Conservation (phyloP, 2,329 filamentous ascomycete species). For the Cytospora paraplurivora region DNA sequence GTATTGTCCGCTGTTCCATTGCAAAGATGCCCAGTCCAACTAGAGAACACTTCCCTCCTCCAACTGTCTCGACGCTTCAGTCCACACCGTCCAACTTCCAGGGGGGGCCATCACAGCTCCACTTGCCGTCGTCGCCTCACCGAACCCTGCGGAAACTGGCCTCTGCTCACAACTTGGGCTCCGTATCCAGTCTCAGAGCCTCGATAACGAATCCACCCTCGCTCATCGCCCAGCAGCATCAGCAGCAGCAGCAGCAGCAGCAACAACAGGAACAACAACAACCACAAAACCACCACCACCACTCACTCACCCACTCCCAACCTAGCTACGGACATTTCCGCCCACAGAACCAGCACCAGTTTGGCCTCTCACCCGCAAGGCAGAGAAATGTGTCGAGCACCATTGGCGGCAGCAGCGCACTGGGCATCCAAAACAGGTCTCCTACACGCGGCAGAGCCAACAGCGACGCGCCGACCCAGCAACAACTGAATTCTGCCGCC, state of each 20-base stretch:
- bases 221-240: slow-evolving; percentile 65
- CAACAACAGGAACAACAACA: slow-evolving; percentile 51
- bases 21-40: slow-evolving; percentile 37
- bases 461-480: slow-evolving; percentile 61
- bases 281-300: slow-evolving; percentile 38
- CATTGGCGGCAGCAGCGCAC: slow-evolving; percentile 22
- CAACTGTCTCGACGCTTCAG: slow-evolving; percentile 20
- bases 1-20: slow-evolving; percentile 9
- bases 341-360: slow-evolving; percentile 33
- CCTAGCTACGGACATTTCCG: slow-evolving; percentile 25
- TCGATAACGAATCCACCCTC: slow-evolving; percentile 54
- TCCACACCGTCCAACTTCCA: slow-evolving; percentile 21
- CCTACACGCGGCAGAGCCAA: slow-evolving; percentile 67
- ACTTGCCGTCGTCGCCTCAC: slow-evolving; percentile 63
- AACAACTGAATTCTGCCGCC: slow-evolving; percentile 31
- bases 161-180: slow-evolving; percentile 70
- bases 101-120: slow-evolving; percentile 43
- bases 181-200: slow-evolving; percentile 35
- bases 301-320: slow-evolving; percentile 30
- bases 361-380: slow-evolving; percentile 39
- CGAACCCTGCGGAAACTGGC: slow-evolving; percentile 72
- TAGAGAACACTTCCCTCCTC: slow-evolving; percentile 30
- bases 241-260: slow-evolving; percentile 49
- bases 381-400: slow-evolving; percentile 37
- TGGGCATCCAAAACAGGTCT: slow-evolving; percentile 41